Conservation (phyloP, 148 eudicot species). For the Drosera capensis region DNA sequence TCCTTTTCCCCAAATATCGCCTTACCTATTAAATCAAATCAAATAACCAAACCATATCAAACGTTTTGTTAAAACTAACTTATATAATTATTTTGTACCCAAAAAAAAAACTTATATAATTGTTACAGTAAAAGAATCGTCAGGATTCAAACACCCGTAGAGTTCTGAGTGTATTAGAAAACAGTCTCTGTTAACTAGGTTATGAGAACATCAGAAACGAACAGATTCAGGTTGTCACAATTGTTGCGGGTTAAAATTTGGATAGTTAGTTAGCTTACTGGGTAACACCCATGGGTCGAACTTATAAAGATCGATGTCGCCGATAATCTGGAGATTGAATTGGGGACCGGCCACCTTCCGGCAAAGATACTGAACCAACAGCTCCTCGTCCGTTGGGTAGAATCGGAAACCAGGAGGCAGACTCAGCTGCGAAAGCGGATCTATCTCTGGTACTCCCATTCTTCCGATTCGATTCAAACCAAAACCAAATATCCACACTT, state of each 20-base stretch:
- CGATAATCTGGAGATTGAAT: constrained; percentile 38
- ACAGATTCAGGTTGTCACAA: too few species aligned
- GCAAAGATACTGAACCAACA: constrained; percentile 48
- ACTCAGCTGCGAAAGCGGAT: constrained; percentile 38
- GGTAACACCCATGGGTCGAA: constrained; percentile 72
- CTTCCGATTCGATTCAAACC: too few species aligned
- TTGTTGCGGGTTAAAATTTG: too few species aligned
- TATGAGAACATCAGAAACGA: too few species aligned
- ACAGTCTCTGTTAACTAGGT: too few species aligned
- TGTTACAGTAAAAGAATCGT: too few species aligned
- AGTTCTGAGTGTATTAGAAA: too few species aligned
- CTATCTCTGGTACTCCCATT: constrained; percentile 33
- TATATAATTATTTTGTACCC: background rate
- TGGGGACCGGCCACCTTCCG: constrained; percentile 43
- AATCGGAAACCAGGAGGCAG: constrained; percentile 75
- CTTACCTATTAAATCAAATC: constrained; percentile 21
- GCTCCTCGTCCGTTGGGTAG: constrained; percentile 66
- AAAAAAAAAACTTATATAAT: constrained; percentile 5
- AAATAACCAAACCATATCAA: background rate
- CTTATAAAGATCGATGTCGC: constrained; percentile 57
- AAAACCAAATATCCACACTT: too few species aligned
- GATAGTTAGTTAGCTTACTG: too few species aligned
- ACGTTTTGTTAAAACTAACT: background rate
- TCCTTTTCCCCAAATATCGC: constrained; percentile 73
- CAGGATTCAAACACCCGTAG: too few species aligned